Evolutionary conservation across 257 asterid genomes (phyloP).

Genomic region (Cruciata laevipes): DNA sequence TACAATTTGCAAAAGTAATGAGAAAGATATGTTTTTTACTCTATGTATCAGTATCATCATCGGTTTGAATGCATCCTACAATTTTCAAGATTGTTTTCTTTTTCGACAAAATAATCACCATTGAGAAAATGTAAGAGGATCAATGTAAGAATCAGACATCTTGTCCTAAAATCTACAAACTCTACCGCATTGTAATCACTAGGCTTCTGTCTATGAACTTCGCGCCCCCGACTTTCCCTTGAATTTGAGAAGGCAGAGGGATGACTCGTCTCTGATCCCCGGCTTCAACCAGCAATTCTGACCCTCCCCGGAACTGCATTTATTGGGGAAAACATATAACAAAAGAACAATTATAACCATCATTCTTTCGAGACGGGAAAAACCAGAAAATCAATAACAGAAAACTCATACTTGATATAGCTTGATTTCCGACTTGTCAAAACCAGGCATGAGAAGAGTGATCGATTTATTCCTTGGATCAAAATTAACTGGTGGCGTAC

Average conservation of each 20-base stretch:
- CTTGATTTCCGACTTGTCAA: constrained; percentile 96
- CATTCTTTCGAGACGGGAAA: neutral
- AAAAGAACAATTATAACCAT: neutral
- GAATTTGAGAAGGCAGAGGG: constrained; percentile 68
- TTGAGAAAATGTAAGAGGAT: neutral
- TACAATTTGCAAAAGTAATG: constrained; percentile 1
- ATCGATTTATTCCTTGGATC: constrained; percentile 56
- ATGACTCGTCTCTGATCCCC: constrained; percentile 91
- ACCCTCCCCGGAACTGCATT: constrained; percentile 88
- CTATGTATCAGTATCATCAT: no score
- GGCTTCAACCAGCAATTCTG: constrained; percentile 85
- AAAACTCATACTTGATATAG: constrained; percentile 64
- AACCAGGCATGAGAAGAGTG: constrained; percentile 93
- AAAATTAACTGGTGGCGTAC: constrained; percentile 41
- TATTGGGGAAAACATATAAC: constrained; percentile 5
- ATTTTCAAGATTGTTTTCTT: neutral
- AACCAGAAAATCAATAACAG: neutral
- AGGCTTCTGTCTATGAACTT: constrained; percentile 69
- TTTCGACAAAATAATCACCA: neutral
- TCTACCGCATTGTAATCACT: constrained; percentile 55
- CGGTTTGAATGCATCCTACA: neutral
- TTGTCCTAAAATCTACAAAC: neutral
- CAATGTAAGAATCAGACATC: neutral
- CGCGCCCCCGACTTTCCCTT: constrained; percentile 91
- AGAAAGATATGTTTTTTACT: neutral